Conservation (phyloP, 345 rosid species). For the Acer campestre region DNA sequence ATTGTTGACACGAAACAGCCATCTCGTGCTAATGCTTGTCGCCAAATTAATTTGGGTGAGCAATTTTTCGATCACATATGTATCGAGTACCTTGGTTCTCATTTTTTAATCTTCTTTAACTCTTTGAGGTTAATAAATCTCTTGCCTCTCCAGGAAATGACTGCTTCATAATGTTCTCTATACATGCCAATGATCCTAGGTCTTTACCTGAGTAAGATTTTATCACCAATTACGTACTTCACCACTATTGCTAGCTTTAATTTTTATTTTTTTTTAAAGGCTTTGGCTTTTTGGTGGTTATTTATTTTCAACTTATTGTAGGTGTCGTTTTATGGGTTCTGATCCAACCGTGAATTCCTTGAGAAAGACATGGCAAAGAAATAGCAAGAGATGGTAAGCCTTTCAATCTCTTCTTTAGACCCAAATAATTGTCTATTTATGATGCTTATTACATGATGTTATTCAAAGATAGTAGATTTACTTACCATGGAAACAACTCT, state of each 20-base stretch:
- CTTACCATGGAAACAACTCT: not conserved
- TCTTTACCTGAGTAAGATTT: slow-evolving; percentile 71
- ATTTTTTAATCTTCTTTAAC: not conserved
- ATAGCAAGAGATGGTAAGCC: slow-evolving; percentile 57
- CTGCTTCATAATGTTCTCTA: slow-evolving; percentile 51
- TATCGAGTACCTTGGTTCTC: not conserved
- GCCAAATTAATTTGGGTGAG: slow-evolving; percentile 57
- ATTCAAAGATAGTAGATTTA: not conserved
- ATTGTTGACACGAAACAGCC: slow-evolving; percentile 49
- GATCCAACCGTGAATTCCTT: slow-evolving; percentile 38
- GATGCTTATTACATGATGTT: slow-evolving; percentile 4
- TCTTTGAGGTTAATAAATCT: slow-evolving; percentile 4
- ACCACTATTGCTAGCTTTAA: not conserved
- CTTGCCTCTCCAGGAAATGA: slow-evolving; percentile 49
- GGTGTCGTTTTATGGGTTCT: slow-evolving; percentile 72
- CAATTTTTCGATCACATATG: slow-evolving; percentile 6
- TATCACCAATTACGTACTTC: slow-evolving; percentile 13
- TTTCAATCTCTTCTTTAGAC: slow-evolving; percentile 9
- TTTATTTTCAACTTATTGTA: slow-evolving; percentile 27
- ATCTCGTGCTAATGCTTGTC: slow-evolving; percentile 46
- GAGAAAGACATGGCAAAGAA: slow-evolving; percentile 60
- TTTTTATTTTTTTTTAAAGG: too few species aligned
- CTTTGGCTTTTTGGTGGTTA: slow-evolving; percentile 18
- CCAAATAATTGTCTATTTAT: slow-evolving; percentile 8
- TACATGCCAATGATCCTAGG: slow-evolving; percentile 56